These are phyloP conservation scores for Pilobolus umbonatus DNA, from an alignment of 192 early-diverging fungal genomes.

Conservation along the genomic window DNA sequence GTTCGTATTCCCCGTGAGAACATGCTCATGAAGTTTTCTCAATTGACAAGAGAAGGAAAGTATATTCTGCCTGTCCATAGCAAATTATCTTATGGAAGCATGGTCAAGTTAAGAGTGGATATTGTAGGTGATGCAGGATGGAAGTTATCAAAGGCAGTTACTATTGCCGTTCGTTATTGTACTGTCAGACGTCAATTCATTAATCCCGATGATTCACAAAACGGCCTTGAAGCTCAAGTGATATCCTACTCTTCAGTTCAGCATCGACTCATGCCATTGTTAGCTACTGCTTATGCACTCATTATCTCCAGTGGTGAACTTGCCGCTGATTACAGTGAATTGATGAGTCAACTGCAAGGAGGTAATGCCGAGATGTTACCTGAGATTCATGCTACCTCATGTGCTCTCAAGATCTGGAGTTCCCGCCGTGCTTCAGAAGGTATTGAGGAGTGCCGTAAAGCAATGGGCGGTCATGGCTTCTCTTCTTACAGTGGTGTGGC, in stretches of 20 bases:
- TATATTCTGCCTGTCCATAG: constrained; percentile 63
- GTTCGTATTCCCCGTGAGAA: constrained; percentile 72
- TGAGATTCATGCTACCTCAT: constrained; percentile 62
- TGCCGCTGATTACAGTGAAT: constrained; percentile 42
- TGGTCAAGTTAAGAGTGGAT: constrained; percentile 69
- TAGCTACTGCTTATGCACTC: constrained; percentile 62
- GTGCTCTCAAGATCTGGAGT: constrained; percentile 61
- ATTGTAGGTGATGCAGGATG: constrained; percentile 58
- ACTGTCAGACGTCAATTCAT: constrained; percentile 67
- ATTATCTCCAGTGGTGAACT: constrained; percentile 54
- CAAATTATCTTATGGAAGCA: constrained; percentile 74
- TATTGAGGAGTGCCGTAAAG: constrained; percentile 66
- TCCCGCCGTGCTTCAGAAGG: constrained; percentile 53
- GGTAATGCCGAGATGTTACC: constrained; percentile 55
- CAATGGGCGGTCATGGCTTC: constrained; percentile 72
- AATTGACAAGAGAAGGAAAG: constrained; percentile 61
- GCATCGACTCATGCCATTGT: constrained; percentile 56
- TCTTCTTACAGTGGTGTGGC: constrained; percentile 63
- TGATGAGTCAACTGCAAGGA: constrained; percentile 42
- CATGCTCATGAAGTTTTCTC: constrained; percentile 79
- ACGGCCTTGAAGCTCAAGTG: constrained; percentile 52
- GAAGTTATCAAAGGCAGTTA: constrained; percentile 54
- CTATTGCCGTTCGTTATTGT: constrained; percentile 60
- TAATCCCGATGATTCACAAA: constrained; percentile 24
- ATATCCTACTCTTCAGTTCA: constrained; percentile 69